phyloP scores from a whole-genome alignment of 345 rosid genomes.

The Draba incana region DNA sequence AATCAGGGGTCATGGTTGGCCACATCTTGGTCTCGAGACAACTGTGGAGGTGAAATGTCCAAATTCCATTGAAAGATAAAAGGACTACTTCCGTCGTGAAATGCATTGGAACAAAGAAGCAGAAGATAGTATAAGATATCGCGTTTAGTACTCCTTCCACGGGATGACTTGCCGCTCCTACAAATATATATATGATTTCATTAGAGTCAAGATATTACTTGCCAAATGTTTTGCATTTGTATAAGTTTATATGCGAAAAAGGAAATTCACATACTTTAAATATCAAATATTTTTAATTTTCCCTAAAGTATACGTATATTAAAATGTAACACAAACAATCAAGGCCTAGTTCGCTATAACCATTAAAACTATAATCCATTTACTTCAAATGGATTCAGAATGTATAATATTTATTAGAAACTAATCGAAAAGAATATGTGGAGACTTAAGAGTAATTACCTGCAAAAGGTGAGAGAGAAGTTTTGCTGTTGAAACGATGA shows the following conservation, averaged over 20 bases:
- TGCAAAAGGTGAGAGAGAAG: constrained; percentile 27
- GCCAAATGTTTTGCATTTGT: no score
- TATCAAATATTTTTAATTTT: no score
- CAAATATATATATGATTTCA: not conserved
- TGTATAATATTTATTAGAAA: no score
- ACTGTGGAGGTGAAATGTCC: not conserved
- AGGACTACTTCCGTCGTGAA: not conserved
- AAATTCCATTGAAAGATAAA: constrained; percentile 2
- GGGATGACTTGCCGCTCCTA: constrained; percentile 25
- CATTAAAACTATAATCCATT: no score
- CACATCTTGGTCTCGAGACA: constrained; percentile 18
- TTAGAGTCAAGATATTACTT: no score
- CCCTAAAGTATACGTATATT: no score
- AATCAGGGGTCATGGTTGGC: constrained; percentile 15
- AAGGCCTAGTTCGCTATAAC: no score
- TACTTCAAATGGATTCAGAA: no score
- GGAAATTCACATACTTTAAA: no score
- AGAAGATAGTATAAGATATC: not conserved
- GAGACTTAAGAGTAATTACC: not conserved
- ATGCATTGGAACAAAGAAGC: constrained; percentile 15
- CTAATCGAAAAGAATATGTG: not conserved
- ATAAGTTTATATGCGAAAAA: no score
- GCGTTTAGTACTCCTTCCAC: constrained; percentile 16
- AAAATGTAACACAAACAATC: no score
- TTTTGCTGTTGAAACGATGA: constrained; percentile 7